Evolutionary conservation across 1,284 basidiomycete species (phyloP), one percentile per base, ranked within the genome.

Genomic region (Naganishia sp.): DNA sequence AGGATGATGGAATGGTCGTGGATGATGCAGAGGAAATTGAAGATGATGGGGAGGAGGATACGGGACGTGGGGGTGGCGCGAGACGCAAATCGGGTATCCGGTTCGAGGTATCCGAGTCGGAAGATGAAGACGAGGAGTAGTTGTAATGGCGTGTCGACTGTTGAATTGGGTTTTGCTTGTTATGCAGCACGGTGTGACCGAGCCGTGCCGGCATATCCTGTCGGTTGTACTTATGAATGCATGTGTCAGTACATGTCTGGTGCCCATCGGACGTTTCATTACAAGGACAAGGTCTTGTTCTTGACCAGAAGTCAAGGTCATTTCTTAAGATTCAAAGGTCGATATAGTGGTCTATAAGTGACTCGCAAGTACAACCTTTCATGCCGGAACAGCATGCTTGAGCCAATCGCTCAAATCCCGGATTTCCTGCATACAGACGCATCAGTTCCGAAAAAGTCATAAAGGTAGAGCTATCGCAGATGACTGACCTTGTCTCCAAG

Each of bases 111-210:
- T 50, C 75, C 71, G 21, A 78, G 71, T 46, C 70, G 74, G 3
- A 76, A 74, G 23, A 79, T 66, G 55, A 78, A 70, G 39, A 75
- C 72, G 44, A 77, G 70, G 18, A 79, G 67, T 1, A 77, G 72
- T 1, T 72, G 28, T 39, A 7, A 39, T 39, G 7, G 13, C 36
- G 28, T 13, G 36, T 39, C 6, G 36, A 39, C 7, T 39, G 7
- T 39, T 9, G 36, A 7, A 3, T 9, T 39, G 4, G 36, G 36
- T 39, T 2, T 39, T 9, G 36, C 36, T 39, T 9, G 36, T 39
- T 13, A 5, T 39, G 36, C 2, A 39, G 13, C 13, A 7, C 4
- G 36, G 4, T 39, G 36, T 39, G 9, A 39, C 10, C 4, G 4
- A 39, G 6, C 36, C 13, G 6, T 39, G 2, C 36, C 36, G 36